Evolutionary conservation across 2,329 filamentous ascomycete genomes (phyloP).

Genomic region (Chaetomium globosum): DNA sequence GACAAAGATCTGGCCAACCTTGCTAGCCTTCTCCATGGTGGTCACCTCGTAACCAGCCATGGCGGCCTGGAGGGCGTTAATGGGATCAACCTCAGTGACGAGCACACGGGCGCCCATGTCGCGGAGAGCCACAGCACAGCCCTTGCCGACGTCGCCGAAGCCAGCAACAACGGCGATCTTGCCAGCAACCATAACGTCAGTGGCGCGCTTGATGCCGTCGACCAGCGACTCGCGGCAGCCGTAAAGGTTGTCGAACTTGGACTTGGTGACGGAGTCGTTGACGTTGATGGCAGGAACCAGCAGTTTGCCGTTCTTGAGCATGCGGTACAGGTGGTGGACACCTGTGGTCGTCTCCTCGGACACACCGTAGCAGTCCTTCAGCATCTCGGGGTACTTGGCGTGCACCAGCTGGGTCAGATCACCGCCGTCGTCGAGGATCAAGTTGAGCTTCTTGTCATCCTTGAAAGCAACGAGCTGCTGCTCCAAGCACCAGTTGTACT

Average conservation of each 20-base stretch:
- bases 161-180: constrained; percentile 98
- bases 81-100: constrained; percentile 96
- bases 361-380: constrained; percentile 97
- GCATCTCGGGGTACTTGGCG: constrained; percentile 97
- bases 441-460: constrained; percentile 92
- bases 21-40: constrained; percentile 93
- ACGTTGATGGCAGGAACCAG: constrained; percentile 97
- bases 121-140: constrained; percentile 92
- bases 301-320: constrained; percentile 88
- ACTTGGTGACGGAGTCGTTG: constrained; percentile 99
- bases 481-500: constrained; percentile 99
- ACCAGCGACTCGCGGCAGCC: constrained; percentile 98
- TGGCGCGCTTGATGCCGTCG: constrained; percentile 99
- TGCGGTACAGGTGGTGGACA: constrained; percentile 98
- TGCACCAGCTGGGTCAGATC: constrained; percentile 95
- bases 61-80: constrained; percentile 98
- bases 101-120: constrained; percentile 97
- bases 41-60: constrained; percentile 96
- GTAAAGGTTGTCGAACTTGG: constrained; percentile 99
- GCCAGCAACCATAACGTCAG: constrained; percentile 99
- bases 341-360: constrained; percentile 99
- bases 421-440: constrained; percentile 98
- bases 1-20: constrained; percentile 93
- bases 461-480: constrained; percentile 98
- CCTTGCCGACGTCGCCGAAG: constrained; percentile 99